These are phyloP conservation scores for Acacia concinna DNA, from an alignment of 331 rosid genomes.

Conservation along the genomic window DNA sequence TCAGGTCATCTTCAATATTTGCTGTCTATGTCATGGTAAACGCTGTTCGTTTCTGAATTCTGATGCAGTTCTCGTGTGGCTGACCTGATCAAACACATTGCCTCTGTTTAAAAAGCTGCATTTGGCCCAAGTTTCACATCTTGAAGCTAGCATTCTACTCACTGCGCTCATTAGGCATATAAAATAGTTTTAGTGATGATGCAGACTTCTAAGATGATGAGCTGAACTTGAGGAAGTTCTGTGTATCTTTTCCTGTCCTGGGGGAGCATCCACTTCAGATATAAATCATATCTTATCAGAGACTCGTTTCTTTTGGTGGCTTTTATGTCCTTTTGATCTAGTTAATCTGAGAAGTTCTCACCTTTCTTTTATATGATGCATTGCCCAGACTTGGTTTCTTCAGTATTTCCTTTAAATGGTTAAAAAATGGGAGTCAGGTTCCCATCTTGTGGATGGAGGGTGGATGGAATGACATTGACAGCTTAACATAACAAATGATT, in stretches of 20 bases:
- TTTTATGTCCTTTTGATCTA: not conserved
- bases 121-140: not conserved
- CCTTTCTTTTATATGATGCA: not conserved
- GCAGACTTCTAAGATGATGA: not conserved
- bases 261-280: too few species aligned
- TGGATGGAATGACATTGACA: not conserved
- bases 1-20: not conserved
- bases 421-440: not conserved
- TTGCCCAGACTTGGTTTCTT: not conserved
- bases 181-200: not conserved
- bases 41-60: not conserved
- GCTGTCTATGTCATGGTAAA: not conserved
- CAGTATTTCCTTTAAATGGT: not conserved
- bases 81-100: slow-evolving; percentile 66
- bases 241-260: not conserved
- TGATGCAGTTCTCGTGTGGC: slow-evolving; percentile 57
- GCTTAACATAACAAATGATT: not conserved
- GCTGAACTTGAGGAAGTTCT: not conserved
- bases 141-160: slow-evolving; percentile 1
- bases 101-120: slow-evolving; percentile 31
- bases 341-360: not conserved
- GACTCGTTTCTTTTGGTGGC: not conserved
- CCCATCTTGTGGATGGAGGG: not conserved
- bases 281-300: not conserved
- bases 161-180: not conserved